Evolutionary conservation across 352 stramenopile genomes (phyloP).

Genomic region (Pythium volutum): DNA sequence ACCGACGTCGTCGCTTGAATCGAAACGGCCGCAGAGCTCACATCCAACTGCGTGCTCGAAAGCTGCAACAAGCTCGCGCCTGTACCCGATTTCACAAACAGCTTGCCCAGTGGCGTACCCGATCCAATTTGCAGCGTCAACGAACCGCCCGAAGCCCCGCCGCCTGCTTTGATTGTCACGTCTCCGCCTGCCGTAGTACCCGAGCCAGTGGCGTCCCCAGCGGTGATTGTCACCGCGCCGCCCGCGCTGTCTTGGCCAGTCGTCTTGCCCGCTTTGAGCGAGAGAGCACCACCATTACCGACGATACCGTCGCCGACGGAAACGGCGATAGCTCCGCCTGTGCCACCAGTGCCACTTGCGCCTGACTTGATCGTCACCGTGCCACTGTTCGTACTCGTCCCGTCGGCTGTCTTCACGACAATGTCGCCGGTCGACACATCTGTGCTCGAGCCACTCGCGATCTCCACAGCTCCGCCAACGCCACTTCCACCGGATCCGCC

Average conservation of each 20-base stretch:
- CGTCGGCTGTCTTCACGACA: slow-evolving; percentile 32
- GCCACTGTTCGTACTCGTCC: slow-evolving; percentile 35
- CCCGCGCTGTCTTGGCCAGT: slow-evolving; percentile 29
- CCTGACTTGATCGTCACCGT: slow-evolving; percentile 13
- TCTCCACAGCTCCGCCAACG: slow-evolving; percentile 30
- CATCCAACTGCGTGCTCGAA: slow-evolving; percentile 30
- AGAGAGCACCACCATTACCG: slow-evolving; percentile 29
- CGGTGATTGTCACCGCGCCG: slow-evolving; percentile 38
- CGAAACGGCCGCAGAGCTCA: slow-evolving; percentile 34
- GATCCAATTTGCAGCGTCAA: slow-evolving; percentile 31
- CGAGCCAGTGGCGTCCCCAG: slow-evolving; percentile 28
- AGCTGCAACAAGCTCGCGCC: slow-evolving; percentile 37
- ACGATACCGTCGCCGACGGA: slow-evolving; percentile 14
- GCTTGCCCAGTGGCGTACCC: slow-evolving; percentile 16
- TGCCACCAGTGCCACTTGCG: neutral
- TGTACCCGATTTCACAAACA: slow-evolving; percentile 34
- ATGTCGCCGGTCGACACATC: slow-evolving; percentile 33
- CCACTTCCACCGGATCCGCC: slow-evolving; percentile 28
- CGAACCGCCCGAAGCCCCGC: slow-evolving; percentile 36
- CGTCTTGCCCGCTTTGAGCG: slow-evolving; percentile 42
- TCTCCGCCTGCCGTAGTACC: slow-evolving; percentile 30
- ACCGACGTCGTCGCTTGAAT: slow-evolving; percentile 45
- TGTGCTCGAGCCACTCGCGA: slow-evolving; percentile 40
- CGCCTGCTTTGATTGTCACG: slow-evolving; percentile 32
- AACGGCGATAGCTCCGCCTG: slow-evolving; percentile 36